Percentiles rank a stretch among this genome's conserved stretches.
phyloP scores from a whole-genome alignment of 1,284 basidiomycete genomes.

The Earliella scabrosa region DNA sequence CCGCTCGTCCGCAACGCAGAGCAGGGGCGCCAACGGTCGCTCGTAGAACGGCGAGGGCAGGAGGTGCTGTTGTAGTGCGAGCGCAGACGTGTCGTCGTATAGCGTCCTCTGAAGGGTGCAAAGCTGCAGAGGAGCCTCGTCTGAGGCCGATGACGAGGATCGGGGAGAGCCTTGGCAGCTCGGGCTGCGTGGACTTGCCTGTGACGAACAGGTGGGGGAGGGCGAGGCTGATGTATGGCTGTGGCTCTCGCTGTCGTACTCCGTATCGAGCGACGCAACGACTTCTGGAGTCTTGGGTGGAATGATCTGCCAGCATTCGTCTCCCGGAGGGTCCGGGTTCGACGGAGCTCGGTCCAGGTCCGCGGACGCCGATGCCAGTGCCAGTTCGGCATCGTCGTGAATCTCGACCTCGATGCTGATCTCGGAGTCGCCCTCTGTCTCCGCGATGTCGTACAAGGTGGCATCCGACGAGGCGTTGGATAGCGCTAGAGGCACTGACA shows the following conservation, averaged over 20 bases:
- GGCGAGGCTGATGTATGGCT: background rate
- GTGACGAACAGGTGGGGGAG: background rate
- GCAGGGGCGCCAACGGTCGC: slow-evolving; percentile 1
- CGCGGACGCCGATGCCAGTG: too few species aligned
- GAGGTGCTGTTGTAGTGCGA: slow-evolving; percentile 3
- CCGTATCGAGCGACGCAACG: background rate
- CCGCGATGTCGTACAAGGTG: background rate
- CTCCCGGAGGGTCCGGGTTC: background rate
- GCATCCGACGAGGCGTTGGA: background rate
- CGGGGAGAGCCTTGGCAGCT: background rate
- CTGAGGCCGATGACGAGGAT: background rate
- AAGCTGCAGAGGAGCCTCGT: background rate
- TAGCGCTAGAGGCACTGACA: background rate
- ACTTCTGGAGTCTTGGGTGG: background rate
- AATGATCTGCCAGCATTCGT: background rate
- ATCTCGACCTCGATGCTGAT: slow-evolving; percentile 9
- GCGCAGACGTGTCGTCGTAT: background rate
- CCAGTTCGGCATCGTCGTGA: background rate
- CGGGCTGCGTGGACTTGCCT: background rate
- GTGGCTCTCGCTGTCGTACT: background rate
- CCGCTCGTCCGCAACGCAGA: slow-evolving; percentile 4
- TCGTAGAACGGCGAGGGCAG: slow-evolving; percentile 8
- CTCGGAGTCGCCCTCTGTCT: background rate
- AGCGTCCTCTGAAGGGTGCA: too few species aligned
- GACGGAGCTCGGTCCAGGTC: too few species aligned